Base-by-base conservation (phyloP, 768 basidiomycete species). In the Termitomyces sp. region DNA sequence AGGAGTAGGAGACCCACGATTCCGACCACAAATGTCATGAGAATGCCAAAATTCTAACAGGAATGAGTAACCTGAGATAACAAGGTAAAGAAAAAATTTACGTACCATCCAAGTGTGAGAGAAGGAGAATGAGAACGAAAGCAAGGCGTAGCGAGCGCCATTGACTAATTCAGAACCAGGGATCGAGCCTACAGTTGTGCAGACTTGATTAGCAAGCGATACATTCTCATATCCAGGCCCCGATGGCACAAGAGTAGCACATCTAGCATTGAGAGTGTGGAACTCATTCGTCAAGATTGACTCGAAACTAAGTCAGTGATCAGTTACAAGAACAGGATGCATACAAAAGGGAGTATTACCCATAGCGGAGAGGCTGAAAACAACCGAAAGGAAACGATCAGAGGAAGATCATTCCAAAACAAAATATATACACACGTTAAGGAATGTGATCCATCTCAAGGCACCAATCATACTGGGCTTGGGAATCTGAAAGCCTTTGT, bases 261-360 rank as follows among this genome's bases (percentile, higher is more conserved):
- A 87, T 16, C 69, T 63, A 41, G 85, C 90, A 19, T 87, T 67
- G 5, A 89, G 70, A 0, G 81, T 86, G 60, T 80, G 82, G 72
- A 95, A 94, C 69, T 96, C 92, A 72, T 94, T 95, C 21, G 83
- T 76, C 69, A 95, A 76, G 34, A 94, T 68, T 0, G 81, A 77
- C 59, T 92, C 89, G 66, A 95, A 94, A 0, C 82, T 86, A 25
- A 17, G n/a, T 82, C 23, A 8, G 16, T 37, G 25, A 11, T 17
- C 1, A 50, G 37, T 27, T 47, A 37, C 16, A 14, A 40, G 3
- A 19, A 90, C 2, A 72, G 76, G 47, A 87, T 52, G 53, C 88
- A 75, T 82, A 81, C 56, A 66, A 67, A n/a, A 23, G 64, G 68
- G 57, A 60, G 38, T n/a, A 63, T 42, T 60, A 66, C 60, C 71